Evolutionary conservation across 2,329 filamentous ascomycete genomes (phyloP).

Genomic region (Endoconidiophora polonica): DNA sequence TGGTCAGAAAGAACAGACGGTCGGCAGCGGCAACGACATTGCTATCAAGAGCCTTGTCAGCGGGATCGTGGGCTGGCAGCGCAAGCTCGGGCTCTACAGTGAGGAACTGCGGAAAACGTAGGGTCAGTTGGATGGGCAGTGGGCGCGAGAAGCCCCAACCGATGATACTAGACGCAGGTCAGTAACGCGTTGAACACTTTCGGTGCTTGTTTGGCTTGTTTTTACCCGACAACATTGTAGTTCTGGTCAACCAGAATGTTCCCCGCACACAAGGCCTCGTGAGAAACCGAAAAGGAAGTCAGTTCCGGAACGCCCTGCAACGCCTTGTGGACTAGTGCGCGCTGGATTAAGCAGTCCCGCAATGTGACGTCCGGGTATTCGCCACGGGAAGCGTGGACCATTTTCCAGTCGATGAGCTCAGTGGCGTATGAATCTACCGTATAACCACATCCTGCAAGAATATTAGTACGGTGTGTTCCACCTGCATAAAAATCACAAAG

Average conservation of each 20-base stretch:
- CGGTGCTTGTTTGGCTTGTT: not conserved
- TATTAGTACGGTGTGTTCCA: not conserved
- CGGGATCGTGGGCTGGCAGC: not conserved
- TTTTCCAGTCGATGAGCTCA: constrained; percentile 6
- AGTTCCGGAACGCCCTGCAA: constrained; percentile 2
- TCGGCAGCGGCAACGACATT: not conserved
- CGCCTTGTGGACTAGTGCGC: constrained; percentile 7
- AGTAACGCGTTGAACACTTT: not conserved
- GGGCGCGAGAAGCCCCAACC: constrained; percentile 9
- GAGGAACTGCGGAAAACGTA: constrained; percentile 10
- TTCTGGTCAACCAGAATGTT: constrained; percentile 10
- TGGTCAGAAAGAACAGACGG: constrained; percentile 42
- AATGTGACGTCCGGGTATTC: constrained; percentile 3
- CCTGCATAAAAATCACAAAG: not conserved
- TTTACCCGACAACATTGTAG: constrained; percentile 8
- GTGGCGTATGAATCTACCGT: constrained; percentile 8
- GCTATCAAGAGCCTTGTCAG: no score
- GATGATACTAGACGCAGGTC: constrained; percentile 2
- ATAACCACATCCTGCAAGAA: constrained; percentile 4
- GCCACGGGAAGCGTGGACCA: not conserved
- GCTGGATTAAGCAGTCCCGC: constrained; percentile 4
- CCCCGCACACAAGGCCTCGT: constrained; percentile 5
- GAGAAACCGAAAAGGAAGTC: constrained; percentile 9
- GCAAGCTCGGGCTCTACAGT: not conserved
- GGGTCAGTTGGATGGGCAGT: constrained; percentile 7